phyloP scores from a whole-genome alignment of 768 basidiomycete species.

The Russula foetens region DNA sequence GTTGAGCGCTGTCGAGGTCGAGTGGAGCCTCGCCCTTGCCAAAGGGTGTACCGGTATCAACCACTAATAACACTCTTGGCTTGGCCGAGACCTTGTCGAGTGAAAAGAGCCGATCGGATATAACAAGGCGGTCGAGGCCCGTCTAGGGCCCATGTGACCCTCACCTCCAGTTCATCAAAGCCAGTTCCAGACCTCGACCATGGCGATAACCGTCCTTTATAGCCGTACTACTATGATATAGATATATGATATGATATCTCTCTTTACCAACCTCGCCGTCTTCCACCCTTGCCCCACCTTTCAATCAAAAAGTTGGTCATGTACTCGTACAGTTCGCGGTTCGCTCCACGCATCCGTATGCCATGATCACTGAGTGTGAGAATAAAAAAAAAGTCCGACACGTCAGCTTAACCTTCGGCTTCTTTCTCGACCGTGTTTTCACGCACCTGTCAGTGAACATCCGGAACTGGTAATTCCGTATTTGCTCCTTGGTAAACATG shows the following conservation, averaged over 20 bases:
- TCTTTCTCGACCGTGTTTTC: neutral
- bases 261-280: constrained; percentile 49
- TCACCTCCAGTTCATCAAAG: neutral
- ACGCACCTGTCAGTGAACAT: constrained; percentile 92
- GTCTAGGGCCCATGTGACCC: neutral
- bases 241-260: no score
- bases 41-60: no score
- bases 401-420: neutral
- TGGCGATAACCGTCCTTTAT: no score
- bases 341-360: constrained; percentile 66
- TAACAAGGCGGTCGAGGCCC: constrained; percentile 7
- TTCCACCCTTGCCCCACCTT: constrained; percentile 87
- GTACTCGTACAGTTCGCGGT: constrained; percentile 80
- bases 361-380: constrained; percentile 59
- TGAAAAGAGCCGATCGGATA: constrained; percentile 10
- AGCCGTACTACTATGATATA: no score
- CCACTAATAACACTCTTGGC: no score
- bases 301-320: constrained; percentile 79
- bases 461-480: constrained; percentile 76
- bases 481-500: constrained; percentile 74
- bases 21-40: no score
- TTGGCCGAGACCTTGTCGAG: constrained; percentile 5
- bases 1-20: neutral
- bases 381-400: neutral
- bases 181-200: neutral